phyloP scores from a whole-genome alignment of 495 filamentous ascomycete genomes.

The Aspergillus avenaceus region DNA sequence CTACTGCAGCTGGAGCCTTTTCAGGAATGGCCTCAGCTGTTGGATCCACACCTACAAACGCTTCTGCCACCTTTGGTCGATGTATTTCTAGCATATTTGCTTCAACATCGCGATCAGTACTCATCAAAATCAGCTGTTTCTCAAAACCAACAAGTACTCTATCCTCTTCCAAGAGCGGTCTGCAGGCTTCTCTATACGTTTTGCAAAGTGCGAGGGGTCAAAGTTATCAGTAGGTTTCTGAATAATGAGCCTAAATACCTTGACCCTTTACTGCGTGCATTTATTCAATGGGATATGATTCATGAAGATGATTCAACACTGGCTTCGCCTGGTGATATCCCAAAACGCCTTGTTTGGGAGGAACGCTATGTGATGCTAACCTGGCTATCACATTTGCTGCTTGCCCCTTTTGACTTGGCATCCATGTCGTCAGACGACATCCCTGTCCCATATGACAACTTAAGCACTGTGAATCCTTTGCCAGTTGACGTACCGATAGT shows the following conservation, averaged over 20 bases:
- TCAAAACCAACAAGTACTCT: slow-evolving; percentile 35
- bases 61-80: slow-evolving; percentile 69
- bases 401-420: slow-evolving; percentile 88
- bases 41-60: slow-evolving; percentile 79
- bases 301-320: slow-evolving; percentile 10
- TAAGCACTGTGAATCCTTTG: slow-evolving; percentile 18
- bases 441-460: slow-evolving; percentile 26
- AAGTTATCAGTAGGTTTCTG: slow-evolving; percentile 84
- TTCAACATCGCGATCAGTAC: slow-evolving; percentile 37
- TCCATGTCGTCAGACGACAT: slow-evolving; percentile 67
- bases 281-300: slow-evolving; percentile 48
- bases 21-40: slow-evolving; percentile 91
- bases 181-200: slow-evolving; percentile 80
- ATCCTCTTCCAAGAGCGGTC: slow-evolving; percentile 63
- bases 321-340: slow-evolving; percentile 4
- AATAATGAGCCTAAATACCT: slow-evolving; percentile 82
- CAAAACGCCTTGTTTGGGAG: slow-evolving; percentile 64
- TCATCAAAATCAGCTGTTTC: slow-evolving; percentile 20
- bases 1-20: slow-evolving; percentile 74
- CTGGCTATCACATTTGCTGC: slow-evolving; percentile 88
- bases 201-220: slow-evolving; percentile 91
- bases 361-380: slow-evolving; percentile 83
- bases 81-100: slow-evolving; percentile 67
- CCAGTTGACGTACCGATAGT: slow-evolving; percentile 58
- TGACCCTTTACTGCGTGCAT: slow-evolving; percentile 68